Conservation (phyloP, 805 yeast species). For the Kockiozyma suomiensis region DNA sequence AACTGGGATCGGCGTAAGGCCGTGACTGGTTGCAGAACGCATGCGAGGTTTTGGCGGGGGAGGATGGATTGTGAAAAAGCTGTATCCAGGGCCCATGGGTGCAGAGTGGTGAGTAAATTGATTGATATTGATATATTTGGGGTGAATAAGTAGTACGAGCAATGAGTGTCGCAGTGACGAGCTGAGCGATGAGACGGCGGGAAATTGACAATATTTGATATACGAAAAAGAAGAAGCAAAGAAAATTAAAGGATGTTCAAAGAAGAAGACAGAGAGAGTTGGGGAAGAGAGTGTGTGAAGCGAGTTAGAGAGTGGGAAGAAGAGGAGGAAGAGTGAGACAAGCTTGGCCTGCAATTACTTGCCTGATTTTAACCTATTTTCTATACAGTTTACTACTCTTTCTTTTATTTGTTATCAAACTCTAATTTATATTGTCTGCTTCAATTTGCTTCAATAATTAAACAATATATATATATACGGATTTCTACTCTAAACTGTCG, state of each 20-base stretch:
- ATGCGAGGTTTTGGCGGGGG: constrained; percentile 12
- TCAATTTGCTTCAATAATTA: too few relatives aligned
- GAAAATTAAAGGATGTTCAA: not conserved
- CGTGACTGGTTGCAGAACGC: not conserved
- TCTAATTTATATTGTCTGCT: too few relatives aligned
- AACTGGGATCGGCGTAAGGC: constrained; percentile 16
- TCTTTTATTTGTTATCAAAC: too few relatives aligned
- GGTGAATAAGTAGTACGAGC: not conserved
- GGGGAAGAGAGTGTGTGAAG: not conserved
- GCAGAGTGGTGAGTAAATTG: not conserved
- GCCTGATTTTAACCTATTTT: too few relatives aligned
- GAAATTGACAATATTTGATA: not conserved
- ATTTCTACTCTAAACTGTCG: too few relatives aligned
- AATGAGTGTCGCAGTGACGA: not conserved
- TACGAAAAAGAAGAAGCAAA: not conserved
- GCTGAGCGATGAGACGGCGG: not conserved
- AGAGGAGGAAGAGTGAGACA: too few relatives aligned
- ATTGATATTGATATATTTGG: not conserved
- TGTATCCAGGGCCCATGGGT: constrained; percentile 8
- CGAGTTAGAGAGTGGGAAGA: not conserved
- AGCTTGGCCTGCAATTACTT: too few relatives aligned
- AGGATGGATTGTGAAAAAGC: not conserved
- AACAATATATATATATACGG: too few relatives aligned
- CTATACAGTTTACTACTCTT: too few relatives aligned
- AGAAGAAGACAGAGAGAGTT: not conserved